Base-by-base conservation (phyloP, 192 early-diverging fungal genomes). In the Backusella liffmaniae region DNA sequence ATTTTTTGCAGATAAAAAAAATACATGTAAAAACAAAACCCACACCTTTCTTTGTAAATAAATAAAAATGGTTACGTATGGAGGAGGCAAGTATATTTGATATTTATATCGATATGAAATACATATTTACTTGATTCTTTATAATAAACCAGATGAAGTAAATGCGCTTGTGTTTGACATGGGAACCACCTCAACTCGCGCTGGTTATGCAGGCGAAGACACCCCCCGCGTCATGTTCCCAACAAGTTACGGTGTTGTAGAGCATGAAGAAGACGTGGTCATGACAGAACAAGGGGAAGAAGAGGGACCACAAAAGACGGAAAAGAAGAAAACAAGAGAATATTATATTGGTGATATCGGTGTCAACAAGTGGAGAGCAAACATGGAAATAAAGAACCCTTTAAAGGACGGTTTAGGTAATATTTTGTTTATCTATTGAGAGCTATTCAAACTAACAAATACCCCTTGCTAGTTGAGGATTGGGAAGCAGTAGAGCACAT, bases 151-250 rank as follows among this genome's bases (percentile, higher is more conserved):
- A 90, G 96, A 99, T 86, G 96, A 99, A 86, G 96, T 98, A 62
- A 90, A 91, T 66, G 97, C 96, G 8, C 78, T 99, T 21, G 96
- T 99, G 39, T 79, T 99, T 74, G 97, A 99, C 77, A 86, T 98
- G 53, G 98, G 98, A 49, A 90, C 92, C 75, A 89, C 90, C 53
- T 92, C 90, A 84, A 93, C 92, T 41, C 94, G 94, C 67, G 96
- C 95, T 26, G 98, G 98, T 68, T 98, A 94, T 83, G 95, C 96
- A n/a, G 98, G 98, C 72, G 97, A 99, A 78, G 97, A 99, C 83
- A 87, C 90, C 37, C 98, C 98, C 8, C 91, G 91, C 74, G 92
- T 89, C 0, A 92, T 96, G 32, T 95, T 95, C 71, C 94, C 96
- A 2, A 93, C 95, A 3, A 88, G 82, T 15, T 89, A 92, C 13